Evolutionary conservation across 768 basidiomycete species (phyloP).

Genomic region (Pilatotrama ljubarskyi): DNA sequence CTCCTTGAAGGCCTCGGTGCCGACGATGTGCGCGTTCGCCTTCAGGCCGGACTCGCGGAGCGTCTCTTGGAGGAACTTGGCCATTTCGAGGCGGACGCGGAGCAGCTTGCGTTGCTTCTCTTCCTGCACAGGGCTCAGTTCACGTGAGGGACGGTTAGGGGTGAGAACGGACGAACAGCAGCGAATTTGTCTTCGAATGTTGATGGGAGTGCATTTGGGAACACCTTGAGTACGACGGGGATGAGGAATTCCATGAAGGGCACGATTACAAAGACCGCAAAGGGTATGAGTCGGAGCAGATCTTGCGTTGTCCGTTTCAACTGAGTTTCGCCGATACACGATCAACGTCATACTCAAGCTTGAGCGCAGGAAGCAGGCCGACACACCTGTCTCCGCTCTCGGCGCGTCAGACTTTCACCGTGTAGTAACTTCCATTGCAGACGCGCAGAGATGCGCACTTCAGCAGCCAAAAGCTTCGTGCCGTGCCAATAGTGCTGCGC

Average conservation of each 20-base stretch:
- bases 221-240: slow-evolving; percentile 93
- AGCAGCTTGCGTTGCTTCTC: slow-evolving; percentile 97
- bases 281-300: slow-evolving; percentile 89
- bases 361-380: background rate
- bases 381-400: slow-evolving; percentile 88
- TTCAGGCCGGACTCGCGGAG: slow-evolving; percentile 92
- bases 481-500: slow-evolving; percentile 97
- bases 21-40: slow-evolving; percentile 90
- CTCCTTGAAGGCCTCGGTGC: slow-evolving; percentile 95
- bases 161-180: slow-evolving; percentile 53
- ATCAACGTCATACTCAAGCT: background rate
- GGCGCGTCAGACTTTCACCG: slow-evolving; percentile 86
- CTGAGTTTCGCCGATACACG: slow-evolving; percentile 39
- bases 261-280: slow-evolving; percentile 91
- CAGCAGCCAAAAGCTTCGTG: slow-evolving; percentile 88
- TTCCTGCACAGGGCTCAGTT: slow-evolving; percentile 51
- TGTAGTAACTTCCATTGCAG: slow-evolving; percentile 92
- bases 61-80: slow-evolving; percentile 98
- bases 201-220: slow-evolving; percentile 98
- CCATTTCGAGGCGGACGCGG: slow-evolving; percentile 95
- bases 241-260: slow-evolving; percentile 98
- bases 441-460: slow-evolving; percentile 86
- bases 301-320: slow-evolving; percentile 93
- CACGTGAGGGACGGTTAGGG: background rate
- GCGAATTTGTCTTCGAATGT: slow-evolving; percentile 98